A percentile compares a stretch with the other conserved stretches of the same genome.
Conservation (phyloP, 2,329 filamentous ascomycete genomes). For the Fusarium denticulatum region DNA sequence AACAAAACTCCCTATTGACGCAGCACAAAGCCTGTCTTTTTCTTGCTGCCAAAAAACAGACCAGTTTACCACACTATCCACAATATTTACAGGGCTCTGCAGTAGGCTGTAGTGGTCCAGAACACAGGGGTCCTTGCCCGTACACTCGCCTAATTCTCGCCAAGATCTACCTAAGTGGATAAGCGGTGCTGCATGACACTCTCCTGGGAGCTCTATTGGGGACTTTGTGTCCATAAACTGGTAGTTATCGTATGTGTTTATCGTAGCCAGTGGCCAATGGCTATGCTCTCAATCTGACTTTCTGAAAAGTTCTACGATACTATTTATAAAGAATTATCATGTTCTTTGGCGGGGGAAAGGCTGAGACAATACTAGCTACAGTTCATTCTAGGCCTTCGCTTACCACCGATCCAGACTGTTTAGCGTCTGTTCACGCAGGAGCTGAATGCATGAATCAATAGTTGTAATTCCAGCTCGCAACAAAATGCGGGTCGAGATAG, state of each 20-base stretch:
- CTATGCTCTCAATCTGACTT: too few species aligned
- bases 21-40: neutral
- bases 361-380: neutral
- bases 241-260: too few species aligned
- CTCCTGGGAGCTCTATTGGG: too few species aligned
- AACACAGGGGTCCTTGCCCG: neutral
- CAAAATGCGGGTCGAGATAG: neutral
- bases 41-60: neutral
- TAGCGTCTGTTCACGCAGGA: neutral
- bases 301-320: too few species aligned
- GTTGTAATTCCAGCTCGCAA: neutral
- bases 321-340: neutral
- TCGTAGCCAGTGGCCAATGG: too few species aligned
- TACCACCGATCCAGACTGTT: neutral
- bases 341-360: neutral
- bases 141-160: neutral
- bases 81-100: neutral
- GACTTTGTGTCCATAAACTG: too few species aligned
- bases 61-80: neutral
- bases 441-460: neutral
- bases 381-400: neutral
- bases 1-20: neutral
- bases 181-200: too few species aligned
- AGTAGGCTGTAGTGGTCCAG: neutral
- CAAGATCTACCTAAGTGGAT: neutral